phyloP scores from a whole-genome alignment of 1,139 yeast genomes.

The Meyerozyma smithsonii region DNA sequence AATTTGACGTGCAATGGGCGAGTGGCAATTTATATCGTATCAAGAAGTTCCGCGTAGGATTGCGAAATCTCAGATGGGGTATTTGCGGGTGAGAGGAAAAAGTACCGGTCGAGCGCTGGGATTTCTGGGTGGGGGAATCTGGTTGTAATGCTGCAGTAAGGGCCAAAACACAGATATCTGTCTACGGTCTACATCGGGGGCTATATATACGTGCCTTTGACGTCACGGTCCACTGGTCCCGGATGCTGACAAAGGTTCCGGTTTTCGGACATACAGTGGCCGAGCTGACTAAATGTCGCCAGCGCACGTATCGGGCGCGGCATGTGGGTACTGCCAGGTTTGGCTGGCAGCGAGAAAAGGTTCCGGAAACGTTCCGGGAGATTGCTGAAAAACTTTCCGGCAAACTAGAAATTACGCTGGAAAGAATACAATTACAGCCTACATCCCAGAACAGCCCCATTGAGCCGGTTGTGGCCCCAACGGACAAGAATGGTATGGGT shows the following conservation, averaged over 20 bases:
- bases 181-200: no score
- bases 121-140: not conserved
- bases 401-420: no score
- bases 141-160: no score
- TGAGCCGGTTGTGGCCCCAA: no score
- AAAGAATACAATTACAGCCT: no score
- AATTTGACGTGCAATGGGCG: no score
- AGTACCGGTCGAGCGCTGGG: not conserved
- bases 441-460: no score
- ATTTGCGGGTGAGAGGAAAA: not conserved
- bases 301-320: not conserved
- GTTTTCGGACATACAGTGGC: not conserved
- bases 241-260: not conserved
- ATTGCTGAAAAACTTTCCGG: not conserved
- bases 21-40: not conserved
- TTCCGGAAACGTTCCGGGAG: not conserved
- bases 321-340: not conserved
- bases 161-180: no score
- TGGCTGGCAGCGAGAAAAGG: not conserved
- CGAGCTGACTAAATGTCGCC: constrained; percentile 1
- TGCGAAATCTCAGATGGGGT: not conserved
- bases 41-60: not conserved
- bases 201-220: no score
- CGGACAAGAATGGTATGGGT: no score
- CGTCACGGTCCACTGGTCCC: no score